These are phyloP conservation scores for Camellia lanceoleosa DNA, from an alignment of 148 eudicot genomes.

Conservation along the genomic window DNA sequence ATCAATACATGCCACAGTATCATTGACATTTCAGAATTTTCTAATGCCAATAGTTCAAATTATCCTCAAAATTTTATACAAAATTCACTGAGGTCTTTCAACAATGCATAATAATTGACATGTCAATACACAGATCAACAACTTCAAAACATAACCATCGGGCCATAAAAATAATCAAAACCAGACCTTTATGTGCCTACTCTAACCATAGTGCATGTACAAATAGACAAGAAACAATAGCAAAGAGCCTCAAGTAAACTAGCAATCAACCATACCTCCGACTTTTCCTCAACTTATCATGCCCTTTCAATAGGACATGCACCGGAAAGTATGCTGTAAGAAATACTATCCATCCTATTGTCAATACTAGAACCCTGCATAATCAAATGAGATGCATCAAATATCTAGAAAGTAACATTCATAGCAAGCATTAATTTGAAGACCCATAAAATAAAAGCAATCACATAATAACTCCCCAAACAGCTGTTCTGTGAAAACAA, in stretches of 20 bases:
- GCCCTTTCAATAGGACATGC: conserved; percentile 80
- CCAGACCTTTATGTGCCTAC: not conserved
- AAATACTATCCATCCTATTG: conserved; percentile 92
- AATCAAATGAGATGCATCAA: conserved; percentile 18
- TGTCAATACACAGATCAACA: no score
- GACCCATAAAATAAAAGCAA: not conserved
- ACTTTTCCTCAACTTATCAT: conserved; percentile 74
- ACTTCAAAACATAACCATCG: not conserved
- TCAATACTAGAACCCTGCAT: conserved; percentile 74
- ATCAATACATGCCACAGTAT: no score
- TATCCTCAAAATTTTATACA: no score
- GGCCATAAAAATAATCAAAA: not conserved
- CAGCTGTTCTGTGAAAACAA: not conserved
- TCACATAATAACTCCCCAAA: not conserved
- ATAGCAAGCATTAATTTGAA: not conserved
- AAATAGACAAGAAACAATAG: not conserved
- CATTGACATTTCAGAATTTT: no score
- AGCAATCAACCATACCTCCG: conserved; percentile 59
- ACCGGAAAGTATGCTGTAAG: conserved; percentile 90
- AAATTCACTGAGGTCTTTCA: no score
- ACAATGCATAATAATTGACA: no score
- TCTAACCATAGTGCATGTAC: not conserved
- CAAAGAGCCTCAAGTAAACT: not conserved
- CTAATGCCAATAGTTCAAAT: no score
- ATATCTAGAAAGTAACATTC: conserved; percentile 1